Percentiles rank a stretch among this genome's conserved stretches.
These are phyloP conservation scores for Micromonas commoda DNA, from an alignment of 139 green algal species.

Conservation along the genomic window DNA sequence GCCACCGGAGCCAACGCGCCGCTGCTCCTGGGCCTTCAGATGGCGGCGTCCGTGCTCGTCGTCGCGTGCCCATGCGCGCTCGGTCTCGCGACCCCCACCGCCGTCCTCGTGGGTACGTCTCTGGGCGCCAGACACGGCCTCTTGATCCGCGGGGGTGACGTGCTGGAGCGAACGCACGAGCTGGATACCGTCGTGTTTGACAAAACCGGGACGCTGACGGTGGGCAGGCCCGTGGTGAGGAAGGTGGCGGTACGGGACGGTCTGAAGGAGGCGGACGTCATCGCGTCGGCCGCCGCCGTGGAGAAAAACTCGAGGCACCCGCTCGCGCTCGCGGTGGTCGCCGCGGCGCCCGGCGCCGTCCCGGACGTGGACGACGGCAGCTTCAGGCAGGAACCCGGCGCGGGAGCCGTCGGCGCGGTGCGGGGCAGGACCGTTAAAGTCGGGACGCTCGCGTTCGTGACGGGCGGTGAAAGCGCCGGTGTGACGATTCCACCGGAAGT, in stretches of 20 bases:
- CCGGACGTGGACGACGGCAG: neutral
- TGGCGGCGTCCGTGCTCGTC: conserved; percentile 89
- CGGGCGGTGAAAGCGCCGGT: conserved; percentile 29
- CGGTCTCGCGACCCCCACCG: conserved; percentile 89
- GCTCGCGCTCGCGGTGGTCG: conserved; percentile 67
- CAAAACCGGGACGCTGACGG: conserved; percentile 95
- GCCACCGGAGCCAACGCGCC: conserved; percentile 27
- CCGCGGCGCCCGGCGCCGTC: conserved; percentile 35
- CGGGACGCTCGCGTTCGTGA: conserved; percentile 63
- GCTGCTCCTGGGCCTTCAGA: conserved; percentile 65
- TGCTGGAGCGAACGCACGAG: conserved; percentile 65
- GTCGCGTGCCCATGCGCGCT: conserved; percentile 94
- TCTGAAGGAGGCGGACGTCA: conserved; percentile 35
- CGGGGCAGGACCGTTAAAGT: conserved; percentile 49
- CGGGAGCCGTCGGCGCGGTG: conserved; percentile 50
- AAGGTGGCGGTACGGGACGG: conserved; percentile 34
- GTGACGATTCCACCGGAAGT: no score
- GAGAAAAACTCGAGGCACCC: conserved; percentile 73
- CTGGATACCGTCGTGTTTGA: conserved; percentile 82
- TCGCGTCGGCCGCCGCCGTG: conserved; percentile 58
- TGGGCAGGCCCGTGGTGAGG: conserved; percentile 43
- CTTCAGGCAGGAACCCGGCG: conserved; percentile 33
- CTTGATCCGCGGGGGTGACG: conserved; percentile 77
- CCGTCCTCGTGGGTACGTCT: conserved; percentile 78
- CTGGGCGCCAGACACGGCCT: conserved; percentile 61